These are phyloP conservation scores for Colletotrichum higginsianum DNA, from an alignment of 2,329 filamentous ascomycete genomes.

Conservation along the genomic window DNA sequence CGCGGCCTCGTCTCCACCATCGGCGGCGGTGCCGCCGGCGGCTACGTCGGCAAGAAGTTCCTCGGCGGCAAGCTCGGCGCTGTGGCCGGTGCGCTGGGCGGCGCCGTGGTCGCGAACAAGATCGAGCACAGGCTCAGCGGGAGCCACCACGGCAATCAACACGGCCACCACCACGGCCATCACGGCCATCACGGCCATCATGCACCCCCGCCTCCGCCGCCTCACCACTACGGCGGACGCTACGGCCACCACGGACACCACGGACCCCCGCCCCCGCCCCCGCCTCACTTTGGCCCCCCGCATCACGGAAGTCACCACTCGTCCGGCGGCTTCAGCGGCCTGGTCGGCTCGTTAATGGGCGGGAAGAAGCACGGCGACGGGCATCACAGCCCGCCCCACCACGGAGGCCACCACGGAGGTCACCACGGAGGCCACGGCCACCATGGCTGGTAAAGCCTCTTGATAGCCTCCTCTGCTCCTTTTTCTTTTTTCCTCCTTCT, in stretches of 20 bases:
- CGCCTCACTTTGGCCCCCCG: slow-evolving; percentile 19
- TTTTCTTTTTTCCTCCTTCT: not conserved
- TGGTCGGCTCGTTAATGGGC: slow-evolving; percentile 43
- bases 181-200: slow-evolving; percentile 39
- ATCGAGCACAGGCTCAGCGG: slow-evolving; percentile 61
- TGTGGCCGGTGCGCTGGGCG: slow-evolving; percentile 66
- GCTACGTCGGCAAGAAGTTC: slow-evolving; percentile 67
- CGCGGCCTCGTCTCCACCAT: slow-evolving; percentile 69
- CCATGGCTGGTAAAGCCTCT: not conserved
- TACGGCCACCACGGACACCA: slow-evolving; percentile 25
- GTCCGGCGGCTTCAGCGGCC: slow-evolving; percentile 45
- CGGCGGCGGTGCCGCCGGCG: slow-evolving; percentile 67
- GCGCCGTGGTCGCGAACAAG: slow-evolving; percentile 69
- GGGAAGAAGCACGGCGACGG: slow-evolving; percentile 39
- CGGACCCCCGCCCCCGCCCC: not conserved
- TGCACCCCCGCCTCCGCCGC: slow-evolving; percentile 6
- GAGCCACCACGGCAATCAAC: not conserved
- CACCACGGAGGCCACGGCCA: slow-evolving; percentile 24
- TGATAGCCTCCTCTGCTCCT: not conserved
- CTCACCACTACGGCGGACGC: slow-evolving; percentile 7
- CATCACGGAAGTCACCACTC: slow-evolving; percentile 39
- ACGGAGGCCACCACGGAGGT: not conserved
- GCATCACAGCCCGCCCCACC: slow-evolving; percentile 10
- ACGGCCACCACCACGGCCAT: slow-evolving; percentile 32
- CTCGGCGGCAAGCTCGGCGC: slow-evolving; percentile 69